A percentile compares a stretch with the other conserved stretches of the same genome.
Evolutionary conservation across 371 early-diverging fungal genomes (phyloP).

Genomic region (Circinella umbellata): DNA sequence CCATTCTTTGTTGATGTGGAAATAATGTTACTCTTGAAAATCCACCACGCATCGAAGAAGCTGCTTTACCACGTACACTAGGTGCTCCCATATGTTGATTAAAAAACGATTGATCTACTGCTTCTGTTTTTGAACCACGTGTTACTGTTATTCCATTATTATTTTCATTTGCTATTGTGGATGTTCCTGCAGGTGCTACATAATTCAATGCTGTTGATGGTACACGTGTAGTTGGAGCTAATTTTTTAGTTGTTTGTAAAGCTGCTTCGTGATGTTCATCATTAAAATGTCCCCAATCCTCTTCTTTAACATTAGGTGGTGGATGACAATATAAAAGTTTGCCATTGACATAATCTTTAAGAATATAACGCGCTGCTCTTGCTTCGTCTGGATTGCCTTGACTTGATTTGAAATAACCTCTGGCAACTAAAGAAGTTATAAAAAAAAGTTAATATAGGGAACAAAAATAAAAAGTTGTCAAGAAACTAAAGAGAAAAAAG

Average conservation of each 20-base stretch:
- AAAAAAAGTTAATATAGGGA: background rate
- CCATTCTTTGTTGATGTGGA: conserved; percentile 61
- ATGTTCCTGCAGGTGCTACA: conserved; percentile 51
- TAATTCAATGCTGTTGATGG: conserved; percentile 61
- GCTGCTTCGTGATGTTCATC: conserved; percentile 72
- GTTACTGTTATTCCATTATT: conserved; percentile 28
- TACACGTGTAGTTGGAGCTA: conserved; percentile 56
- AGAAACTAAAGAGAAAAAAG: background rate
- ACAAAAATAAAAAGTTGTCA: background rate
- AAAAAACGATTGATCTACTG: conserved; percentile 75
- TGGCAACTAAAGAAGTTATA: conserved; percentile 59
- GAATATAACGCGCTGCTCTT: conserved; percentile 91
- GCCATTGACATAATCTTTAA: conserved; percentile 97
- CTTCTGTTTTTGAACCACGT: conserved; percentile 57
- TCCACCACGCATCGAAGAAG: conserved; percentile 32
- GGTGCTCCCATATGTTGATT: conserved; percentile 51
- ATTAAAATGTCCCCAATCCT: conserved; percentile 67
- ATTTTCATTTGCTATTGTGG: no score
- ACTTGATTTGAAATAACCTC: conserved; percentile 89
- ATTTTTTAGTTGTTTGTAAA: conserved; percentile 54
- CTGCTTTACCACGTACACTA: conserved; percentile 57
- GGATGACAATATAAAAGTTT: conserved; percentile 89
- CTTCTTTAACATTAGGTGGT: conserved; percentile 67
- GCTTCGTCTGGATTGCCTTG: conserved; percentile 98
- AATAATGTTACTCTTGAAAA: conserved; percentile 65